Conservation (phyloP, 2,329 filamentous ascomycete species). For the Emergomyces orientalis region DNA sequence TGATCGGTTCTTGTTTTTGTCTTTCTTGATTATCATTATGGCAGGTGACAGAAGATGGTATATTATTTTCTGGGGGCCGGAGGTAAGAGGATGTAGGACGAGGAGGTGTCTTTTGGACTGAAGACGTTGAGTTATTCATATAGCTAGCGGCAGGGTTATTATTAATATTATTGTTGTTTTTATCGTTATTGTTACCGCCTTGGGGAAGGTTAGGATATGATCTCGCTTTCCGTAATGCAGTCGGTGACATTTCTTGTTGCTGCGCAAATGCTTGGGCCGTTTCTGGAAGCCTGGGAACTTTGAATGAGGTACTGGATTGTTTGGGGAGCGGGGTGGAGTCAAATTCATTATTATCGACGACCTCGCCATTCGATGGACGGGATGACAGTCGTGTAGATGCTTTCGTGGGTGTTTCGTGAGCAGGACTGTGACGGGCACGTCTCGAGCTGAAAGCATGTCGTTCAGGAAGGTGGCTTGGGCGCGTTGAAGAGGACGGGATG, state of each 20-base stretch:
- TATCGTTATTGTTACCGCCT: neutral
- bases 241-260: constrained; percentile 5
- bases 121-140: constrained; percentile 13
- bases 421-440: constrained; percentile 2
- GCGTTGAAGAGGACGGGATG: constrained; percentile 26
- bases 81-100: constrained; percentile 4
- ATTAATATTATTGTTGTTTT: constrained; percentile 10
- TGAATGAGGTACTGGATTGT: neutral
- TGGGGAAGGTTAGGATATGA: constrained; percentile 13
- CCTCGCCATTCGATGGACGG: neutral
- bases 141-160: constrained; percentile 19
- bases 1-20: neutral
- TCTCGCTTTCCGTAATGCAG: constrained; percentile 10
- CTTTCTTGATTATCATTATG: neutral
- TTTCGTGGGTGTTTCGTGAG: constrained; percentile 34
- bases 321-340: constrained; percentile 1
- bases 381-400: neutral
- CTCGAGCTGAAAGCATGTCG: constrained; percentile 16
- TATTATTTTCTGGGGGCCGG: neutral
- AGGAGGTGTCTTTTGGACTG: constrained; percentile 15
- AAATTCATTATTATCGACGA: neutral
- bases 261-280: constrained; percentile 2
- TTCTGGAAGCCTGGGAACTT: constrained; percentile 4
- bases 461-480: constrained; percentile 23
- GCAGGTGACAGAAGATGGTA: neutral